Evolutionary conservation across 768 basidiomycete species (phyloP).

Genomic region (Phlebiopsis flavidoalba): DNA sequence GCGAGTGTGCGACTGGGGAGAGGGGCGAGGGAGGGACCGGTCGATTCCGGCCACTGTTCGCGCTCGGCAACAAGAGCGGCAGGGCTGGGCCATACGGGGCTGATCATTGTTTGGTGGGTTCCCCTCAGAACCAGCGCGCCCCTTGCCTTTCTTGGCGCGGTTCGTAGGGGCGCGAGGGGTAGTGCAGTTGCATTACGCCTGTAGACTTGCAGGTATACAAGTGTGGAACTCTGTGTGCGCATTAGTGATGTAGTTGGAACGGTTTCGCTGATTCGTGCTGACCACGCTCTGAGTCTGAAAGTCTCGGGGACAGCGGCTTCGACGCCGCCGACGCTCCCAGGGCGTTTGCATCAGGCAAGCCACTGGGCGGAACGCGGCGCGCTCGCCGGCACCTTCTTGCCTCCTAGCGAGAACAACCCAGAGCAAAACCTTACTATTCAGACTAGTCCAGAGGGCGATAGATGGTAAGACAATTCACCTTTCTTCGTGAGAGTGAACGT

Average conservation of each 20-base stretch:
- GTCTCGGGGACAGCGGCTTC: slow-evolving; percentile 39
- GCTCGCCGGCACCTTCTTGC: slow-evolving; percentile 55
- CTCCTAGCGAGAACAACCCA: slow-evolving; percentile 32
- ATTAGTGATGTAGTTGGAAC: not conserved
- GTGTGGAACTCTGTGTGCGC: slow-evolving; percentile 5
- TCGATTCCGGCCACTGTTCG: slow-evolving; percentile 29
- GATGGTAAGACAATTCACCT: slow-evolving; percentile 44
- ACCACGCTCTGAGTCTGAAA: slow-evolving; percentile 57
- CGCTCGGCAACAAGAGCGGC: slow-evolving; percentile 19
- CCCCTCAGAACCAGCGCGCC: not conserved
- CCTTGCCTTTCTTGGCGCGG: slow-evolving; percentile 7
- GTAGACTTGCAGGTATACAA: slow-evolving; percentile 43
- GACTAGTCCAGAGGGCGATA: slow-evolving; percentile 1
- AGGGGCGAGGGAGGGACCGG: slow-evolving; percentile 67
- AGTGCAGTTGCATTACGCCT: slow-evolving; percentile 54
- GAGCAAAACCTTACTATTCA: slow-evolving; percentile 42
- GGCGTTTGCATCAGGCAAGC: slow-evolving; percentile 53
- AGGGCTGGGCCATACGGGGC: slow-evolving; percentile 14
- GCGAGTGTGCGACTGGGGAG: not conserved
- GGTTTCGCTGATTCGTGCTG: not conserved
- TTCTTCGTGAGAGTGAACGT: slow-evolving; percentile 37
- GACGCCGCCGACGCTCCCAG: slow-evolving; percentile 59
- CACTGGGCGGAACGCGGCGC: slow-evolving; percentile 84
- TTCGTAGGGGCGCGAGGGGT: slow-evolving; percentile 28
- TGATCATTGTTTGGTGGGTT: slow-evolving; percentile 3